A percentile compares a stretch with the other conserved stretches of the same genome.
These are phyloP conservation scores for Pterocarpus santalinus DNA, from an alignment of 306 rosid species.

Conservation along the genomic window DNA sequence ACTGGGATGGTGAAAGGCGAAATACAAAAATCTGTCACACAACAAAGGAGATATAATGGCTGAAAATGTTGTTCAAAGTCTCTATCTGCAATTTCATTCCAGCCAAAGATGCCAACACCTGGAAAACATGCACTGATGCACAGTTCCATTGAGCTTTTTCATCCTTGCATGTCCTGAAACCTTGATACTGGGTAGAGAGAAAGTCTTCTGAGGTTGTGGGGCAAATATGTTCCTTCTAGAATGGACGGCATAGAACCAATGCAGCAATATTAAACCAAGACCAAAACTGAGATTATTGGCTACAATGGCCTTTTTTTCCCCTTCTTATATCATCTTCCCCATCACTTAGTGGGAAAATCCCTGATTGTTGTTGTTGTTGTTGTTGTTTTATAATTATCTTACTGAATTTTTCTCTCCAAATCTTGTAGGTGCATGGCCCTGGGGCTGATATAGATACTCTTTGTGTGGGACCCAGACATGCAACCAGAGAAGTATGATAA, in stretches of 20 bases:
- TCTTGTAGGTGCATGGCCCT: conserved; percentile 92
- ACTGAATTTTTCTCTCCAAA: conserved; percentile 19
- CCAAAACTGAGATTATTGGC: conserved; percentile 6
- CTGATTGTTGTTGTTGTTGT: neutral
- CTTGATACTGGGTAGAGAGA: conserved; percentile 16
- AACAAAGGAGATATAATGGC: neutral
- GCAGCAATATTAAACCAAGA: conserved; percentile 37
- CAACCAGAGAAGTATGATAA: conserved; percentile 82
- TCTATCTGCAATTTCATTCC: neutral
- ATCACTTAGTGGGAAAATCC: neutral
- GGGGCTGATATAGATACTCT: conserved; percentile 98
- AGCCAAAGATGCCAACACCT: neutral
- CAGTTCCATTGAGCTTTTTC: conserved; percentile 8
- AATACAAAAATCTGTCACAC: neutral
- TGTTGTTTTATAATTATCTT: neutral
- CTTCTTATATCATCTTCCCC: neutral
- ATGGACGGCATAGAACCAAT: neutral
- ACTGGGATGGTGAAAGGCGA: neutral
- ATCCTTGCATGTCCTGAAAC: neutral
- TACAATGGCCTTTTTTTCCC: neutral
- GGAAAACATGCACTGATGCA: conserved; percentile 10
- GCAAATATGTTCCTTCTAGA: neutral
- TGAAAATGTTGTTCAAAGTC: neutral
- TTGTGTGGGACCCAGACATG: conserved; percentile 97
- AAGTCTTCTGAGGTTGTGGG: conserved; percentile 4